Conservation (phyloP, 163 green algal genomes). For the Dunaliella salina region DNA sequence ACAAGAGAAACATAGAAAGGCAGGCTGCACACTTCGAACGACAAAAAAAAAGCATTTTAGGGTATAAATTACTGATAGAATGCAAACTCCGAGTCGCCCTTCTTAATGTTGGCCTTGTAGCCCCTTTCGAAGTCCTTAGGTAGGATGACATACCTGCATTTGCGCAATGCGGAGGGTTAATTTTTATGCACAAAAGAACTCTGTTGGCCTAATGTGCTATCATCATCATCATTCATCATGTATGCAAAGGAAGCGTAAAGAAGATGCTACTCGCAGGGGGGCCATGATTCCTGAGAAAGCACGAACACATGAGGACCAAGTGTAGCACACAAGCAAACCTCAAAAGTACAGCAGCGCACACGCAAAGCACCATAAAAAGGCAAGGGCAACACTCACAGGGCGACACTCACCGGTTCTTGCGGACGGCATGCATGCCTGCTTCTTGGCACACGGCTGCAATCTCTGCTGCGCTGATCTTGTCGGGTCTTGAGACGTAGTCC, state of each 20-base stretch:
- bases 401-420: conserved; percentile 52
- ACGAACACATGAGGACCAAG: too few species aligned
- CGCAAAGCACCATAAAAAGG: too few species aligned
- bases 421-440: conserved; percentile 68
- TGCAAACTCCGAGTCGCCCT: conserved; percentile 85
- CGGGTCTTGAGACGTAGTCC: conserved; percentile 92
- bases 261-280: too few species aligned
- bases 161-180: neutral
- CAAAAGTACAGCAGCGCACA: too few species aligned
- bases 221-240: too few species aligned
- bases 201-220: too few species aligned
- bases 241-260: too few species aligned
- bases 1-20: too few species aligned
- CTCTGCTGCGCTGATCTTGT: conserved; percentile 97
- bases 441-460: conserved; percentile 95
- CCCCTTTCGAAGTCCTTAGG: conserved; percentile 98
- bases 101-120: conserved; percentile 95
- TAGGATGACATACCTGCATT: conserved; percentile 82
- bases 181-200: too few species aligned
- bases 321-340: too few species aligned
- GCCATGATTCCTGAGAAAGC: too few species aligned
- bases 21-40: neutral
- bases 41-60: neutral
- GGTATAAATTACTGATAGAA: conserved; percentile 85
- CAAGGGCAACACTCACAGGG: too few species aligned